Percentiles rank a stretch among this genome's conserved stretches.
These are phyloP conservation scores for Blastomyces silverae DNA, from an alignment of 2,329 filamentous ascomycete species.

Conservation along the genomic window DNA sequence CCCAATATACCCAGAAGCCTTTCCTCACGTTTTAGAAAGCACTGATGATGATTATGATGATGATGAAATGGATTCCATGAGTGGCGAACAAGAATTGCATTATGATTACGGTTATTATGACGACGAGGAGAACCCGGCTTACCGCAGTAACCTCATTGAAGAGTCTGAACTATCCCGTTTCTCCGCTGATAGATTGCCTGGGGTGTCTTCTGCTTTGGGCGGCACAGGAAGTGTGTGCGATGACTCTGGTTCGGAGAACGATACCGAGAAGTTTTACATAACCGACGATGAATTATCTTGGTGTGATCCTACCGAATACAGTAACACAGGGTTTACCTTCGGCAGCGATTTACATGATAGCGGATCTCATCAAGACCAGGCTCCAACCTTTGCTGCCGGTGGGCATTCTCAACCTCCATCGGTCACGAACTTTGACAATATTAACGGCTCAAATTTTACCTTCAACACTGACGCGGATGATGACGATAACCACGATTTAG, in stretches of 20 bases:
- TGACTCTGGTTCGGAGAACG: constrained; percentile 14
- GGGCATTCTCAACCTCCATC: constrained; percentile 2
- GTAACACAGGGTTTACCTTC: not conserved
- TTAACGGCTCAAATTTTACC: not conserved
- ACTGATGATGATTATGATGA: constrained; percentile 3
- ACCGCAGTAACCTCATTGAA: constrained; percentile 17
- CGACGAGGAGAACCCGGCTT: not conserved
- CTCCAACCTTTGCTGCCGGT: not conserved
- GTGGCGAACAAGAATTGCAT: not conserved
- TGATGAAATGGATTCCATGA: not conserved
- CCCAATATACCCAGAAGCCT: not conserved
- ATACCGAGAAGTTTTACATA: constrained; percentile 20
- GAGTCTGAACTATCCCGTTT: constrained; percentile 16
- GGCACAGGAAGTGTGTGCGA: constrained; percentile 1
- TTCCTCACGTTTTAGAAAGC: not conserved
- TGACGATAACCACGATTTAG: constrained; percentile 14
- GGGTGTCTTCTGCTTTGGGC: not conserved
- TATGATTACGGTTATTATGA: constrained; percentile 11
- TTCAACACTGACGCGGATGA: constrained; percentile 14
- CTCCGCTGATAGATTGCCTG: constrained; percentile 14
- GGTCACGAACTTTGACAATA: not conserved
- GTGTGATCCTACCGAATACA: constrained; percentile 10
- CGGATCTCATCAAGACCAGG: not conserved
- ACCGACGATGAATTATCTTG: constrained; percentile 19
- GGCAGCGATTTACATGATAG: not conserved